A percentile compares a stretch with the other conserved stretches of the same genome.
These are phyloP conservation scores for Haematococcus sp. DNA, from an alignment of 139 green algal species.

Conservation along the genomic window DNA sequence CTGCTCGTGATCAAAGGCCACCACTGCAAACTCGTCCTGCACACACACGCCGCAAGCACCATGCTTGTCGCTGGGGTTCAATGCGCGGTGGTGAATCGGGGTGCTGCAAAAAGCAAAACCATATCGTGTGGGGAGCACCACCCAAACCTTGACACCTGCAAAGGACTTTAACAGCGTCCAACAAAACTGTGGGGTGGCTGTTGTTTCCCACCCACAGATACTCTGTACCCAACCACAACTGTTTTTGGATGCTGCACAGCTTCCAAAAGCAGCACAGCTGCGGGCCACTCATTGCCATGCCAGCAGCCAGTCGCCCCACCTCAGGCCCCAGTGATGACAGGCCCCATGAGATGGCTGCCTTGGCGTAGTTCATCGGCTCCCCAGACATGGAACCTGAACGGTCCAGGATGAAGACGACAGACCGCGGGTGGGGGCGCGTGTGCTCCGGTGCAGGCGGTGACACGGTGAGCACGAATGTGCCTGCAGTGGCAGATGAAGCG, in stretches of 20 bases:
- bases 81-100: too few relatives aligned
- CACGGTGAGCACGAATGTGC: slow-evolving; percentile 37
- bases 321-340: not conserved
- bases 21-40: slow-evolving; percentile 50
- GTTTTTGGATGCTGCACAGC: too few relatives aligned
- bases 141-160: too few relatives aligned
- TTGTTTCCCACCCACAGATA: too few relatives aligned
- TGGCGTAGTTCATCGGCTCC: slow-evolving; percentile 46
- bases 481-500: not conserved
- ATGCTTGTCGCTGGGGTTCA: too few relatives aligned
- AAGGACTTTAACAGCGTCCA: too few relatives aligned
- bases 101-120: too few relatives aligned
- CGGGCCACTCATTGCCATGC: too few relatives aligned
- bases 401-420: slow-evolving; percentile 61
- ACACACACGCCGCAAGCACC: not conserved
- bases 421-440: slow-evolving; percentile 37
- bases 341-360: slow-evolving; percentile 3
- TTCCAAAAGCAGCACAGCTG: too few relatives aligned
- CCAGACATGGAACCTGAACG: slow-evolving; percentile 47
- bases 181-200: too few relatives aligned
- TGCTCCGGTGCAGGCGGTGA: slow-evolving; percentile 37
- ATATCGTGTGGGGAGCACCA: too few relatives aligned
- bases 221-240: too few relatives aligned
- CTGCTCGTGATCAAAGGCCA: slow-evolving; percentile 65
- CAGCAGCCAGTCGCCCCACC: not conserved